Evolutionary conservation across 306 rosid species (phyloP), one percentile per base, ranked within the genome.

Genomic region (Cicer chorassanicum): DNA sequence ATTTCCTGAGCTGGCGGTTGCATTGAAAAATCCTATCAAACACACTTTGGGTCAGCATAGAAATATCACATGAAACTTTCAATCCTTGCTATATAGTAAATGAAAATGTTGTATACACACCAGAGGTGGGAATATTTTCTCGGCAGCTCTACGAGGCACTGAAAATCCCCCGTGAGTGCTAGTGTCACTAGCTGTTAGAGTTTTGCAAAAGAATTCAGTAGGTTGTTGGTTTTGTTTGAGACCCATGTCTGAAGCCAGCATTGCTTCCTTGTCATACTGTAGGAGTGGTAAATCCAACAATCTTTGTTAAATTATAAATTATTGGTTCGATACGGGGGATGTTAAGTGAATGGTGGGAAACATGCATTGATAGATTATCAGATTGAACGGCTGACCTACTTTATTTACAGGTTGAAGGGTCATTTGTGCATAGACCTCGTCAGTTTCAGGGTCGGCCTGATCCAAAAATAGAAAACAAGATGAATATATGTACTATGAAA

Each of bases 111-210:
- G 7, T 41, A 57, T 51, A 75, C 97, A 60, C 65, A 93, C 97
- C 84, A 93, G 82, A 84, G 92, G 82, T 38, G 98, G 98, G 66
- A 93, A 89, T 85, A 91, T 93, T 89, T 93, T 93, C 85, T 93
- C 98, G 64, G 98, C 98, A 14, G 98, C 97, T 65, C 98, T 87
- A 45, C 98, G 97, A 80, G 98, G 98, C 70, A 93, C 98, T 19
- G 98, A 93, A 81, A 93, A 93, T 82, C 98, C 98, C 83, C 98
- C 98, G 19, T 93, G 98, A 51, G 98, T 93, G 80, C 98, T 93
- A 6, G 98, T 93, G 82, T 93, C 98, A 79, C 98, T 93, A 67
- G 98, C 98, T 62, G 98, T 93, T 15, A 93, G 97, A 65, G 96
- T 93, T 87, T 93, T 93, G 84, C 98, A 93, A 86, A 93, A 93